Conservation (phyloP, 1,284 basidiomycete species). For the Gymnopus androsaceus region DNA sequence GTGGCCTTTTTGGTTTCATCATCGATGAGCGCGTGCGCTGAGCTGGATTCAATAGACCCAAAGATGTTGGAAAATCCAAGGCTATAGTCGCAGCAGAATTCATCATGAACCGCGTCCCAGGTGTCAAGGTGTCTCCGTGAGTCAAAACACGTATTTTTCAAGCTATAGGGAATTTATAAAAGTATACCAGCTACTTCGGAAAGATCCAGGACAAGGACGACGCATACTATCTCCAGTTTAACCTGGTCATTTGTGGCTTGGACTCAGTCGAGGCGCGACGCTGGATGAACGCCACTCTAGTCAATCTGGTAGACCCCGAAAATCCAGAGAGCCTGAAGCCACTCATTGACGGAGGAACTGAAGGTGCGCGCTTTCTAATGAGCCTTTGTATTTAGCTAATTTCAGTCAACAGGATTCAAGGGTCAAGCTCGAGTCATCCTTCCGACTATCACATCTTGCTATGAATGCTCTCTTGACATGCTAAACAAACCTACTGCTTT, state of each 20-base stretch:
- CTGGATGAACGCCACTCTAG: slow-evolving; percentile 99
- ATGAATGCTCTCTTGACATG: slow-evolving; percentile 98
- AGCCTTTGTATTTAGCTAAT: background rate
- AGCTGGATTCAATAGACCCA: slow-evolving; percentile 53
- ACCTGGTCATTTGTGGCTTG: slow-evolving; percentile 96
- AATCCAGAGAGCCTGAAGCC: slow-evolving; percentile 94
- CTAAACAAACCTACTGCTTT: slow-evolving; percentile 96
- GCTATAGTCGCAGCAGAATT: slow-evolving; percentile 93
- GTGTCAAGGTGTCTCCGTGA: slow-evolving; percentile 91
- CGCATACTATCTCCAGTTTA: slow-evolving; percentile 97
- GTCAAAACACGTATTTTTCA: slow-evolving; percentile 28
- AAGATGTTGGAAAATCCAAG: slow-evolving; percentile 94
- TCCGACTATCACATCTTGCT: slow-evolving; percentile 94
- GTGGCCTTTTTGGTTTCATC: slow-evolving; percentile 22
- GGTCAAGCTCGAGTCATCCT: slow-evolving; percentile 98
- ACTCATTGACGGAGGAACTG: slow-evolving; percentile 98
- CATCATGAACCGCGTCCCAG: slow-evolving; percentile 93
- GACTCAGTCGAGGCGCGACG: slow-evolving; percentile 96
- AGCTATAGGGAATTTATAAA: slow-evolving; percentile 18
- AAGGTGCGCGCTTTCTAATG: slow-evolving; percentile 58
- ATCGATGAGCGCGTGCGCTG: background rate
- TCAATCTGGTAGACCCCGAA: slow-evolving; percentile 89
- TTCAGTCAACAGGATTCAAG: slow-evolving; percentile 78
- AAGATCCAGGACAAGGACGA: slow-evolving; percentile 99
- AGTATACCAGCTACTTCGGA: slow-evolving; percentile 77